These are phyloP conservation scores for Lachancea quebecensis DNA, from an alignment of 805 yeast species.

Conservation along the genomic window DNA sequence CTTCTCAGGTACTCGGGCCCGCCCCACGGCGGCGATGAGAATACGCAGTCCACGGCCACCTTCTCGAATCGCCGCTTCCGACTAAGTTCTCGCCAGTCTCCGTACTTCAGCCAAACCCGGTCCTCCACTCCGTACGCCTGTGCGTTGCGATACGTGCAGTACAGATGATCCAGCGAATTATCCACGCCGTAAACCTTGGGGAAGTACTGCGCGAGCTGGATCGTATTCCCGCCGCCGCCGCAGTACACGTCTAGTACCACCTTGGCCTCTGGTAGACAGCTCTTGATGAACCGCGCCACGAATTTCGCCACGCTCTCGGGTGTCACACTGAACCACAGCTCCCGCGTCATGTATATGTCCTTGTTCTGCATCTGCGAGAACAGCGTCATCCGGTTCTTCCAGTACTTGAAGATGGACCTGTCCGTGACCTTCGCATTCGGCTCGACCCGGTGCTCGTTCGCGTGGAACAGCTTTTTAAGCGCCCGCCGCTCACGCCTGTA, in stretches of 20 bases:
- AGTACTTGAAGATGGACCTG: constrained; percentile 39
- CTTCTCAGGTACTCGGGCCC: constrained; percentile 53
- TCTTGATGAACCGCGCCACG: constrained; percentile 45
- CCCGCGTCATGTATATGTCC: constrained; percentile 52
- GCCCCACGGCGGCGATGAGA: constrained; percentile 88
- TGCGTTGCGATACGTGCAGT: constrained; percentile 63
- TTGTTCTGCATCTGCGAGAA: constrained; percentile 65
- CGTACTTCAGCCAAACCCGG: constrained; percentile 41
- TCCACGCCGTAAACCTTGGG: constrained; percentile 58
- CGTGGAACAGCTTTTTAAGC: constrained; percentile 9
- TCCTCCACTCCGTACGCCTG: constrained; percentile 50
- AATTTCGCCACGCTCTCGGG: constrained; percentile 68
- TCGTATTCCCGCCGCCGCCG: constrained; percentile 85
- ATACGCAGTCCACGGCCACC: constrained; percentile 36
- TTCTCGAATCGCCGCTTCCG: constrained; percentile 15
- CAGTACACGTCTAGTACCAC: constrained; percentile 63
- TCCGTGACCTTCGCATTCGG: constrained; percentile 14
- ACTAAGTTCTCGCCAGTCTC: constrained; percentile 39
- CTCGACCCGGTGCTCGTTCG: constrained; percentile 14
- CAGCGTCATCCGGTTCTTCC: constrained; percentile 53
- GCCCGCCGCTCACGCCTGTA: constrained; percentile 18
- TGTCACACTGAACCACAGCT: constrained; percentile 84
- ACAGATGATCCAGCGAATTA: constrained; percentile 48
- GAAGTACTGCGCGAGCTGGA: constrained; percentile 62
- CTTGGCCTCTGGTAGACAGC: constrained; percentile 43